These are phyloP conservation scores for Fusarium staphyleae DNA, from an alignment of 2,329 filamentous ascomycete genomes.

Conservation along the genomic window DNA sequence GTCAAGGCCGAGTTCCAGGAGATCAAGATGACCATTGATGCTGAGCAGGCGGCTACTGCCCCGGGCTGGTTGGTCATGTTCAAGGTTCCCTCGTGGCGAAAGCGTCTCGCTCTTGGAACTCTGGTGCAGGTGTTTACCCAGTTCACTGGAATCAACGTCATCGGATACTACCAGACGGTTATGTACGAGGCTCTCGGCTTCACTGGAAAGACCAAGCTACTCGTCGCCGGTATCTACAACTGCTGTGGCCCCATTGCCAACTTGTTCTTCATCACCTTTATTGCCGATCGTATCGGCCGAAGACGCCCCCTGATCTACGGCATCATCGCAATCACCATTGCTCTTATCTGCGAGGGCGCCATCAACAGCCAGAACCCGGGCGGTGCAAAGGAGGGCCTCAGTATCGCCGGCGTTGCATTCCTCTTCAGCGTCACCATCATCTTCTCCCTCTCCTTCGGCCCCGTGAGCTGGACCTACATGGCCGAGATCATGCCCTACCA, in stretches of 20 bases:
- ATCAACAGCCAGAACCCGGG: constrained; percentile 59
- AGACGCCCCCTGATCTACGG: constrained; percentile 71
- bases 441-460: constrained; percentile 61
- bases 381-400: constrained; percentile 50
- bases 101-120: constrained; percentile 63
- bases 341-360: constrained; percentile 63
- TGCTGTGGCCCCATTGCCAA: constrained; percentile 63
- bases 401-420: constrained; percentile 66
- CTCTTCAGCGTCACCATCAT: constrained; percentile 61
- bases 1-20: constrained; percentile 62
- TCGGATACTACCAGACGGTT: constrained; percentile 59
- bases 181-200: constrained; percentile 61
- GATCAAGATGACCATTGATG: constrained; percentile 62
- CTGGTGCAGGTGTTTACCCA: constrained; percentile 65
- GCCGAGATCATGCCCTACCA: constrained; percentile 69
- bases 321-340: constrained; percentile 62
- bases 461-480: constrained; percentile 65
- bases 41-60: constrained; percentile 33
- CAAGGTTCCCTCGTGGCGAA: constrained; percentile 61
- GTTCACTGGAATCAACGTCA: constrained; percentile 63
- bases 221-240: constrained; percentile 68
- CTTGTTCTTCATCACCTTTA: constrained; percentile 62
- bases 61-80: constrained; percentile 64
- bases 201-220: constrained; percentile 56
- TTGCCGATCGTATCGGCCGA: constrained; percentile 67